A percentile compares a stretch with the other conserved stretches of the same genome.
Evolutionary conservation across 2,329 filamentous ascomycete species (phyloP).

Genomic region (Beauveria pseudobassiana): DNA sequence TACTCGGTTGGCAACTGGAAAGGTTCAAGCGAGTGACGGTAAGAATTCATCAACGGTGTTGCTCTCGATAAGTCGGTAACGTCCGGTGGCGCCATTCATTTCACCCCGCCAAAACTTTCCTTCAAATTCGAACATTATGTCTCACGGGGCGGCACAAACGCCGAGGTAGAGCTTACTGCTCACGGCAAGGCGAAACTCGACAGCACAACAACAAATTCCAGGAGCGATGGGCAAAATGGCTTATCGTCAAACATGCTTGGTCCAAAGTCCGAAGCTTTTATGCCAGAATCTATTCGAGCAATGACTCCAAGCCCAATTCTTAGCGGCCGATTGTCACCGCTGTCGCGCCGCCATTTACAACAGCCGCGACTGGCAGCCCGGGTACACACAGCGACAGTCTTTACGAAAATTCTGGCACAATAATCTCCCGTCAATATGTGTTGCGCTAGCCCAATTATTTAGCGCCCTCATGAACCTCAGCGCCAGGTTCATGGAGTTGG

Average conservation of each 20-base stretch:
- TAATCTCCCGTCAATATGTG: constrained; percentile 67
- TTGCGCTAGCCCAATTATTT: constrained; percentile 72
- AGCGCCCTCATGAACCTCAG: constrained; percentile 80
- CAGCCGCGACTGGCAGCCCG: not conserved
- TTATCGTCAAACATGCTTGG: not conserved
- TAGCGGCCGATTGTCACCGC: constrained; percentile 15
- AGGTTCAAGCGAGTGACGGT: not conserved
- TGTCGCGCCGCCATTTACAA: constrained; percentile 11
- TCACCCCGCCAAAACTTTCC: no score
- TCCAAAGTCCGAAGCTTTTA: not conserved
- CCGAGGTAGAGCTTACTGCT: not conserved
- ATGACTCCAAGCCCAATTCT: constrained; percentile 17
- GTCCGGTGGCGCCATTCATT: not conserved
- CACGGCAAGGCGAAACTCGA: not conserved
- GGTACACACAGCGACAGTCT: constrained; percentile 6
- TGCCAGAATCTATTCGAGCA: not conserved
- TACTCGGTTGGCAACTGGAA: not conserved
- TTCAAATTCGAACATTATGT: not conserved
- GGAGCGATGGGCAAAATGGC: not conserved
- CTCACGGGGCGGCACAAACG: not conserved
- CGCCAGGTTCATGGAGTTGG: constrained; percentile 65
- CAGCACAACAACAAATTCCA: not conserved
- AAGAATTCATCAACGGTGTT: not conserved
- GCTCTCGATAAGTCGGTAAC: not conserved
- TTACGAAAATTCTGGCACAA: constrained; percentile 44